Conservation (phyloP, 2,329 filamentous ascomycete genomes). For the Aspergillus sp. region DNA sequence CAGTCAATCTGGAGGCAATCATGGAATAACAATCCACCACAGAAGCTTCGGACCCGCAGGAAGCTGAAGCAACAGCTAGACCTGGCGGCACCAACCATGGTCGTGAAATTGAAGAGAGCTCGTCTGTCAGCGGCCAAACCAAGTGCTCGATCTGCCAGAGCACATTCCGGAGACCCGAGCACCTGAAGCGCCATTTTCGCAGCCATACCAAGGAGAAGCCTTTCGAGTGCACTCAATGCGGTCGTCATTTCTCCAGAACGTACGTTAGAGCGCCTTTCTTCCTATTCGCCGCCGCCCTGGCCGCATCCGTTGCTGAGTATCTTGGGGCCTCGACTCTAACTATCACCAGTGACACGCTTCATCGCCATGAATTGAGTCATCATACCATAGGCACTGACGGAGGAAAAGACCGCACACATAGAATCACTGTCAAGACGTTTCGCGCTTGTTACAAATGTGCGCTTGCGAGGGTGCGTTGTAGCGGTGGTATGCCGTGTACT, state of each 20-base stretch:
- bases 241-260: slow-evolving; percentile 44
- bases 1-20: not conserved
- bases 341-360: slow-evolving; percentile 36
- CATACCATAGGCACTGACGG: slow-evolving; percentile 35
- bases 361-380: slow-evolving; percentile 42
- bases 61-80: slow-evolving; percentile 14
- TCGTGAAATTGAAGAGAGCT: slow-evolving; percentile 13
- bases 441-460: slow-evolving; percentile 42
- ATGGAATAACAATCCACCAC: not conserved
- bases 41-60: slow-evolving; percentile 20
- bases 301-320: not conserved
- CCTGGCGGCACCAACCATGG: slow-evolving; percentile 11
- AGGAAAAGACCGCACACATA: slow-evolving; percentile 36
- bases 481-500: slow-evolving; percentile 37
- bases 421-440: slow-evolving; percentile 44
- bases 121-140: slow-evolving; percentile 21
- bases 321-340: not conserved
- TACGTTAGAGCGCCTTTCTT: slow-evolving; percentile 20
- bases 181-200: slow-evolving; percentile 43
- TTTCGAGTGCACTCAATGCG: slow-evolving; percentile 40
- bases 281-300: not conserved
- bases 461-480: slow-evolving; percentile 40
- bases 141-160: slow-evolving; percentile 38
- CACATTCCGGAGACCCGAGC: slow-evolving; percentile 41
- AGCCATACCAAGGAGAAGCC: slow-evolving; percentile 43